phyloP scores from a whole-genome alignment of 2,329 filamentous ascomycete species.

The Sarocladiaceae sp. region DNA sequence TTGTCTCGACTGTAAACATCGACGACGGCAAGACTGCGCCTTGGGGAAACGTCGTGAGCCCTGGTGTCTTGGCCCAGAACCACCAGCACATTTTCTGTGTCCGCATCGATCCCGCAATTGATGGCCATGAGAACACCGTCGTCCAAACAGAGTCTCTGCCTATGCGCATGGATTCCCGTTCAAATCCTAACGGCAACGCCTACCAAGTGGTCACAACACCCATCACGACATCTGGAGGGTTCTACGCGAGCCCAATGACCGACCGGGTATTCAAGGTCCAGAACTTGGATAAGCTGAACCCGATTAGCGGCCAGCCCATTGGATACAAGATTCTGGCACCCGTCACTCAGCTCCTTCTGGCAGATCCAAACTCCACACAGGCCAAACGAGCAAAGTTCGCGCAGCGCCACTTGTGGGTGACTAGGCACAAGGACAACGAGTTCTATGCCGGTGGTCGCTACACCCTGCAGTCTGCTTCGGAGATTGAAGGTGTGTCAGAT shows the following conservation, averaged over 20 bases:
- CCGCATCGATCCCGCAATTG: constrained; percentile 59
- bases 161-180: constrained; percentile 35
- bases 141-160: constrained; percentile 34
- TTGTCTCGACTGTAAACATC: constrained; percentile 40
- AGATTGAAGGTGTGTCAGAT: constrained; percentile 31
- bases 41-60: constrained; percentile 57
- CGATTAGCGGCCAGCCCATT: constrained; percentile 39
- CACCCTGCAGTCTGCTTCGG: constrained; percentile 38
- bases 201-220: constrained; percentile 39
- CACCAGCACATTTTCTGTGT: constrained; percentile 64
- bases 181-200: constrained; percentile 46
- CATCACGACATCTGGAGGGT: constrained; percentile 38
- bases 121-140: constrained; percentile 54
- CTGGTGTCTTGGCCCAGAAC: constrained; percentile 58
- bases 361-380: constrained; percentile 35
- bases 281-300: constrained; percentile 38
- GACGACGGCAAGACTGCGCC: constrained; percentile 50
- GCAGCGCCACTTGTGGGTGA: constrained; percentile 42
- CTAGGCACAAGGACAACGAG: constrained; percentile 40
- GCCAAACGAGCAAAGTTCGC: constrained; percentile 37
- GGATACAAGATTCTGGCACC: constrained; percentile 43
- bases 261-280: constrained; percentile 49
- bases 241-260: constrained; percentile 44
- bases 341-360: constrained; percentile 34
- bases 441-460: constrained; percentile 39